Conservation (phyloP, 768 basidiomycete genomes). For the Russula emetica region DNA sequence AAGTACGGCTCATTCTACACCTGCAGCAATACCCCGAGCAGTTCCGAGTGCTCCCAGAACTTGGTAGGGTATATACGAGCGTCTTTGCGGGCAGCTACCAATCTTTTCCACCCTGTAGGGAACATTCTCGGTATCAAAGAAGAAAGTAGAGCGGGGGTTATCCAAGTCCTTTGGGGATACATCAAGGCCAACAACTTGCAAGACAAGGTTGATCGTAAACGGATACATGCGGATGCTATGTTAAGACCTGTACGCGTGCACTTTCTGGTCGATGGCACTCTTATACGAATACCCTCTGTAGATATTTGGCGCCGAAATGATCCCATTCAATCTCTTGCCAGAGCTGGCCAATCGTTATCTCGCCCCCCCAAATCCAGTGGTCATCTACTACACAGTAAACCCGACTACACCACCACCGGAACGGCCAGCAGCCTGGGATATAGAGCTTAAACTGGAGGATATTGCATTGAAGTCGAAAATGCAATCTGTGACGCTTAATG, state of each 20-base stretch:
- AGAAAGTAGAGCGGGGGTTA: slow-evolving; percentile 74
- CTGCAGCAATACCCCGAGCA: slow-evolving; percentile 85
- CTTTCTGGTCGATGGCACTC: not conserved
- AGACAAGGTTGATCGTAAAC: slow-evolving; percentile 72
- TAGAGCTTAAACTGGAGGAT: slow-evolving; percentile 88
- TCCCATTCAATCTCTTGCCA: slow-evolving; percentile 76
- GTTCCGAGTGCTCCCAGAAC: slow-evolving; percentile 71
- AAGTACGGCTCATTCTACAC: slow-evolving; percentile 78
- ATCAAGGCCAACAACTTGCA: slow-evolving; percentile 81
- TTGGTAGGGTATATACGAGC: slow-evolving; percentile 45
- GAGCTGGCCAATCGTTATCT: slow-evolving; percentile 82
- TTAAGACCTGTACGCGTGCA: slow-evolving; percentile 51
- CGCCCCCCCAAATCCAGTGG: slow-evolving; percentile 69
- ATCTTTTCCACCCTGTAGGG: slow-evolving; percentile 36
- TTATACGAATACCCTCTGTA: slow-evolving; percentile 32
- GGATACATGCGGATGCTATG: slow-evolving; percentile 64
- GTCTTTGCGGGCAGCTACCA: not conserved
- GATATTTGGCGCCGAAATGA: slow-evolving; percentile 67
- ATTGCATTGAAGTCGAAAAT: slow-evolving; percentile 65
- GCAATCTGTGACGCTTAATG: slow-evolving; percentile 57
- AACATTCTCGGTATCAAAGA: slow-evolving; percentile 75
- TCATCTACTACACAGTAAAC: slow-evolving; percentile 72
- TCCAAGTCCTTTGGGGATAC: slow-evolving; percentile 88
- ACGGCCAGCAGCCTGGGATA: slow-evolving; percentile 65
- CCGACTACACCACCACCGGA: slow-evolving; percentile 61